These are phyloP conservation scores for Boletellus deceptivus DNA, from an alignment of 1,284 basidiomycete species.

Conservation along the genomic window DNA sequence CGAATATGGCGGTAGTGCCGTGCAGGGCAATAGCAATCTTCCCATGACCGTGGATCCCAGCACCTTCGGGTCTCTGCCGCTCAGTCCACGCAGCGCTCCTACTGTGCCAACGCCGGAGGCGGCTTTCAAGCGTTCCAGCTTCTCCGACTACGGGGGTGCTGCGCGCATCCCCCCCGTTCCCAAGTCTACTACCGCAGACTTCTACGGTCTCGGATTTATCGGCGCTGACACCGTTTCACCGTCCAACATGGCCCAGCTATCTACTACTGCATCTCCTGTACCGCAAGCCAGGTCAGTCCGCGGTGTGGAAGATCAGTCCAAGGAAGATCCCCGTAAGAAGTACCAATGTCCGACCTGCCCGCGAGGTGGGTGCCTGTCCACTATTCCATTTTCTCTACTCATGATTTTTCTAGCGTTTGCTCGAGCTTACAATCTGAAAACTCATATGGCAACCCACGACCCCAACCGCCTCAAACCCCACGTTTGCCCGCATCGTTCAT, in stretches of 20 bases:
- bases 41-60: conserved; percentile 47
- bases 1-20: conserved; percentile 47
- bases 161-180: conserved; percentile 41
- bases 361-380: conserved; percentile 47
- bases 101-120: conserved; percentile 34
- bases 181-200: conserved; percentile 53
- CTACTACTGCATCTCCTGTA: conserved; percentile 43
- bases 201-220: conserved; percentile 46
- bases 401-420: conserved; percentile 62
- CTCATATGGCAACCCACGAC: conserved; percentile 87
- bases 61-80: conserved; percentile 56
- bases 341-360: conserved; percentile 72
- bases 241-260: conserved; percentile 50
- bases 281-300: conserved; percentile 39
- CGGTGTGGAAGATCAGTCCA: conserved; percentile 39
- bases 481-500: conserved; percentile 75
- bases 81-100: conserved; percentile 59
- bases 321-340: conserved; percentile 68
- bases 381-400: not conserved
- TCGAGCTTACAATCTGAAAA: conserved; percentile 88
- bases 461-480: conserved; percentile 84
- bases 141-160: conserved; percentile 60
- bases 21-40: conserved; percentile 39
- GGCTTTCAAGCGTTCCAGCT: conserved; percentile 48
- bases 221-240: conserved; percentile 49